Percentiles rank a stretch among this genome's conserved stretches.
Conservation (phyloP, 2,329 filamentous ascomycete species). For the Endoconidiophora polonica region DNA sequence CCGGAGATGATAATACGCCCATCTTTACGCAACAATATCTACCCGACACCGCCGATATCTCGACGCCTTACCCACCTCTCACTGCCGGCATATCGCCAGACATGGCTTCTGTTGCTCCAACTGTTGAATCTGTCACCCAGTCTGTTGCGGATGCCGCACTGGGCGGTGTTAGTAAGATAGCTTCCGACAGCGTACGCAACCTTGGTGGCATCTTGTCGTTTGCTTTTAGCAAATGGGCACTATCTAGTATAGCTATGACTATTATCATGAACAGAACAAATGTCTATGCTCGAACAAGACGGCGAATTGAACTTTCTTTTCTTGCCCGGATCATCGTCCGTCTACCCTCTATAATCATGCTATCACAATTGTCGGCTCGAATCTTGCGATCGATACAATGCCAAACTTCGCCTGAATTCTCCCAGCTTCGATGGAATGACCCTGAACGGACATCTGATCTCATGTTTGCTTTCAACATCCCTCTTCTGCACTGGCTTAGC, state of each 20-base stretch:
- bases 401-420: constrained; percentile 65
- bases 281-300: constrained; percentile 79
- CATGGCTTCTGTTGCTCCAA: constrained; percentile 9
- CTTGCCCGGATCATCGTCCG: constrained; percentile 54
- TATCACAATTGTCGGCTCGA: constrained; percentile 49
- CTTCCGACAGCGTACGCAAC: constrained; percentile 45
- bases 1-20: not conserved
- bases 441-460: constrained; percentile 46
- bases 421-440: constrained; percentile 52
- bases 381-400: constrained; percentile 79
- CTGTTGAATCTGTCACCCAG: constrained; percentile 14
- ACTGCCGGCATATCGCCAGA: constrained; percentile 13
- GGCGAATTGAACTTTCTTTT: constrained; percentile 62
- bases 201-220: constrained; percentile 82
- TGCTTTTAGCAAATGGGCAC: constrained; percentile 78
- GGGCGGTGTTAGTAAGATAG: constrained; percentile 30
- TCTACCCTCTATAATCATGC: constrained; percentile 51
- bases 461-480: constrained; percentile 53
- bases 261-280: constrained; percentile 80
- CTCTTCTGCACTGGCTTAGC: constrained; percentile 55
- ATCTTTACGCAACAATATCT: not conserved
- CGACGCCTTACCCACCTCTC: constrained; percentile 11
- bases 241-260: constrained; percentile 73
- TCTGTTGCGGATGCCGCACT: constrained; percentile 4
- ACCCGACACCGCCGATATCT: not conserved